Base-by-base conservation (phyloP, 75 land plant genomes). In the Selaginella tamariscina region DNA sequence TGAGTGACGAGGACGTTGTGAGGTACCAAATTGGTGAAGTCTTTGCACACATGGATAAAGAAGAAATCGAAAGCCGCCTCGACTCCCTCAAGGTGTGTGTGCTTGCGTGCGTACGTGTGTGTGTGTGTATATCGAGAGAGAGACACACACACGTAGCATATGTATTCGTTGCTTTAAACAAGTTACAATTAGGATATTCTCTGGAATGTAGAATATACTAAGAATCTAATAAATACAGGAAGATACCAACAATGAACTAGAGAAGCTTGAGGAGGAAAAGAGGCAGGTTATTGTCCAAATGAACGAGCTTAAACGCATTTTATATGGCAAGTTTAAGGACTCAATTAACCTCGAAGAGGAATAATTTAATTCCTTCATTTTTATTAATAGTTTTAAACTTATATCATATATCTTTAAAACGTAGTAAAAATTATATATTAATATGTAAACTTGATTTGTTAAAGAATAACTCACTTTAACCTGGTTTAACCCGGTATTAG, bases 341-440 rank as follows among this genome's bases (percentile, higher is more conserved):
- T 89, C 98, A 32, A 89, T 94, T 30, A 94, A 94, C 70, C 71
- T 94, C 74, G 98, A 94, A 68, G 98, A 94, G 70, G 96, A 94
- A 32, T 92, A 71, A 80, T n/a, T n/a, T n/a, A 15, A 39, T 5
- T 39, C 15, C 49, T 15, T 15, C 5, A 15, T 5, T 39, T 39
- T 15, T 39, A 39, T 5, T 15, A 5, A 5, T 39, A 39, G 49
- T 39, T 39, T 39, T 5, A 39, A 5, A 39, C 15, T 39, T 39
- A 39, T 39, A n/a, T n/a, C n/a, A n/a, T n/a, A n/a, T n/a, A n/a
- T n/a, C n/a, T n/a, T n/a, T n/a, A n/a, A n/a, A n/a, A n/a, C n/a
- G n/a, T n/a, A n/a, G n/a, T n/a, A n/a, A n/a, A n/a, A n/a, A n/a
- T n/a, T n/a, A n/a, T n/a, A n/a, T n/a, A n/a, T n/a, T n/a, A n/a